Base-by-base conservation (phyloP, 2,329 filamentous ascomycete genomes). In the Verruconis gallopava region DNA sequence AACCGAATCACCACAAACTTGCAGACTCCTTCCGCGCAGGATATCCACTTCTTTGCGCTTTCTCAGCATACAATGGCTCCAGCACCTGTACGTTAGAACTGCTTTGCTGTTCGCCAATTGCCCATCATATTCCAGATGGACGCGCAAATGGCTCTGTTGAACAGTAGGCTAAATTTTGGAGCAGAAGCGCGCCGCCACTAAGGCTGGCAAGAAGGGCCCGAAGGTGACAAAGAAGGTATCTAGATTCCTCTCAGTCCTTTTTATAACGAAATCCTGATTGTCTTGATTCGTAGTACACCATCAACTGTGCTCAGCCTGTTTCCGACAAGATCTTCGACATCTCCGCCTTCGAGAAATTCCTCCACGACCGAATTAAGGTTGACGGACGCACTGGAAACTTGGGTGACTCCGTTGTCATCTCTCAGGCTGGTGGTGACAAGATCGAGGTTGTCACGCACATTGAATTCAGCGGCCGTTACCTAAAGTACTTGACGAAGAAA, bases 401-500 rank as follows among this genome's bases (percentile, higher is more conserved):
- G 57, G 91, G 91, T 65, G 91, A 96, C 63, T 78, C 74, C 65
- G 79, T 98, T 63, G 72, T 78, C 64, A 91, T 98, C 75, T 79
- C 77, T 62, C 85, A 93, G 77, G 71, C 79, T 60, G 86, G 84
- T 55, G 91, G 95, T 61, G 91, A 89, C 71, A 95, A 95, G 81
- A 82, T 98, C 64, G 88, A 96, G 79, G 80, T 98, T 65, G 80
- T 93, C 64, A 80, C 89, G 56, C 88, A 96, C 78, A 93, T 88
- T 66, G 85, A 93, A 63, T 93, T 98, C 71, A 95, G 88, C 53
- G 91, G 91, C 61, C 83, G 91, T 65, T 98, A 98, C 78, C 77
- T 98, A 69, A 98, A 98, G 84, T 98, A 98, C 79, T 75, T 98
- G 85, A 98, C 91, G 68, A 98, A 98, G 85, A 98, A 98, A 79